These are phyloP conservation scores for Rubia balearica DNA, from an alignment of 305 asterid species.

Conservation along the genomic window DNA sequence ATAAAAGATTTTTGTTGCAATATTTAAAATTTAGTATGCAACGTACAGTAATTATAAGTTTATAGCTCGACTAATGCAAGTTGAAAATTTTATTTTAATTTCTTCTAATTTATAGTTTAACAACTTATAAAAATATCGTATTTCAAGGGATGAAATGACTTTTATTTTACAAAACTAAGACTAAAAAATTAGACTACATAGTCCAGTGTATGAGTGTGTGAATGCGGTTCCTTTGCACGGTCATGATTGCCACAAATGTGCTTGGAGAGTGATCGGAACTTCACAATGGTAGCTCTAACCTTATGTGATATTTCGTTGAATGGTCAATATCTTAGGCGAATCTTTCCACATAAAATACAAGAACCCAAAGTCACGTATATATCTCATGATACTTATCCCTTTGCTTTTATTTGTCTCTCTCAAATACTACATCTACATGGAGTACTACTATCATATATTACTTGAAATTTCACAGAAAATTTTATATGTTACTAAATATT, in stretches of 20 bases:
- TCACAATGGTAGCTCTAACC: slow-evolving; percentile 34
- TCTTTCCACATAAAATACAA: slow-evolving; percentile 52
- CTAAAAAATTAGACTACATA: too few species aligned
- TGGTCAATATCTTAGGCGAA: slow-evolving; percentile 63
- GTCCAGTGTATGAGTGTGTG: not conserved
- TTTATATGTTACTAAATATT: too few species aligned
- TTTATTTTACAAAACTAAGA: too few species aligned
- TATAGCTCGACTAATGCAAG: too few species aligned
- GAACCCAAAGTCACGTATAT: slow-evolving; percentile 25
- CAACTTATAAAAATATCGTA: too few species aligned
- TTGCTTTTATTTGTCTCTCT: slow-evolving; percentile 15
- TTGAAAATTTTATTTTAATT: too few species aligned
- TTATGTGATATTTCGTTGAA: slow-evolving; percentile 47
- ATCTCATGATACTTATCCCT: not conserved
- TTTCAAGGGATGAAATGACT: too few species aligned
- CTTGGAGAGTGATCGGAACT: slow-evolving; percentile 36
- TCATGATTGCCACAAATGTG: slow-evolving; percentile 37
- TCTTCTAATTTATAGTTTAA: too few species aligned
- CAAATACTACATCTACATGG: too few species aligned
- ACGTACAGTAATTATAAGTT: too few species aligned
- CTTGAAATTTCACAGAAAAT: not conserved
- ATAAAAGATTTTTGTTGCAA: too few species aligned
- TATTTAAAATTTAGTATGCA: too few species aligned
- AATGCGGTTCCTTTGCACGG: slow-evolving; percentile 12
- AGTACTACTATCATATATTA: not conserved